phyloP scores from a whole-genome alignment of 2,329 filamentous ascomycete species.

The Colletotrichum agaves region DNA sequence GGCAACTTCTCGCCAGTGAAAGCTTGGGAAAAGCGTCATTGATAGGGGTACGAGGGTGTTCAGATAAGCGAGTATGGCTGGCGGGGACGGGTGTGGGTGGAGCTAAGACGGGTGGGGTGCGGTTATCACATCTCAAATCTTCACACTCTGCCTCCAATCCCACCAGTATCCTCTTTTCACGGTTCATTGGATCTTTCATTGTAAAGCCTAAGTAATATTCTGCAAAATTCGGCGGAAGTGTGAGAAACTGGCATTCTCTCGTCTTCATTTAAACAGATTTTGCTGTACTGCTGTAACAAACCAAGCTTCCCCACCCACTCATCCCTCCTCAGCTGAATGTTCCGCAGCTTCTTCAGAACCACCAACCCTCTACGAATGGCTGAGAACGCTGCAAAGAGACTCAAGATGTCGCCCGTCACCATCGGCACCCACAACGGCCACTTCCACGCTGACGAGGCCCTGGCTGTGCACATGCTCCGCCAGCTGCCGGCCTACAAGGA shows the following conservation, averaged over 20 bases:
- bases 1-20: conserved; percentile 30
- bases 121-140: conserved; percentile 35
- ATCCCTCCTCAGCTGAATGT: conserved; percentile 48
- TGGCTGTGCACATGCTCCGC: conserved; percentile 95
- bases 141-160: conserved; percentile 23
- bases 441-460: conserved; percentile 98
- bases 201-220: background rate
- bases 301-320: background rate
- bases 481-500: conserved; percentile 82
- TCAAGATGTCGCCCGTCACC: conserved; percentile 72
- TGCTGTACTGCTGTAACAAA: conserved; percentile 3
- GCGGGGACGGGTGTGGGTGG: background rate
- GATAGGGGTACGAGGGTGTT: conserved; percentile 20
- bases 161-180: background rate
- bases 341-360: conserved; percentile 48
- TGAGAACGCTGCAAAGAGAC: conserved; percentile 80
- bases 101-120: background rate
- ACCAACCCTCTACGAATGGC: conserved; percentile 62
- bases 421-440: conserved; percentile 98
- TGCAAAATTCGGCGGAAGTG: background rate
- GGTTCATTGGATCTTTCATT: background rate
- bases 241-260: background rate
- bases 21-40: conserved; percentile 35
- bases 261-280: background rate
- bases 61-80: background rate